These are phyloP conservation scores for Elsinoe ampelina DNA, from an alignment of 2,329 filamentous ascomycete species.

Conservation along the genomic window DNA sequence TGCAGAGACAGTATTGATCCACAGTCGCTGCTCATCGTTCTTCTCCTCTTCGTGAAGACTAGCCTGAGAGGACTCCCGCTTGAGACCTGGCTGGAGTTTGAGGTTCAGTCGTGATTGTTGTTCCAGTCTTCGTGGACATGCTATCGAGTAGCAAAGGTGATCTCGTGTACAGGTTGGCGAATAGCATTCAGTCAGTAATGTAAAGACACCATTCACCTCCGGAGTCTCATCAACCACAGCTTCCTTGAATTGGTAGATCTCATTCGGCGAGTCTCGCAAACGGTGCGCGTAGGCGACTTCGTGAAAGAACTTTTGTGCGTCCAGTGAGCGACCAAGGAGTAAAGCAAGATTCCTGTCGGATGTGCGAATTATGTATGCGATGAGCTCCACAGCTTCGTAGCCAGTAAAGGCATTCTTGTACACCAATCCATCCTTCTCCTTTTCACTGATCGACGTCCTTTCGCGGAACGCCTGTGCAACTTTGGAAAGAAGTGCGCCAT, in stretches of 20 bases:
- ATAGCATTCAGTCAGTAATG: slow-evolving; percentile 91
- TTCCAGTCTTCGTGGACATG: slow-evolving; percentile 84
- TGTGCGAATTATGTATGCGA: slow-evolving; percentile 94
- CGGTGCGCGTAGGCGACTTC: slow-evolving; percentile 98
- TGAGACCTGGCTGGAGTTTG: slow-evolving; percentile 82
- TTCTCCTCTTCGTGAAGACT: slow-evolving; percentile 73
- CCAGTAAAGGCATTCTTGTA: slow-evolving; percentile 98
- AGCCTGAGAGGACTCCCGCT: slow-evolving; percentile 57
- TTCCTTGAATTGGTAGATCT: slow-evolving; percentile 96
- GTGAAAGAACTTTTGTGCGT: slow-evolving; percentile 98
- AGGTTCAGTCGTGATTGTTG: slow-evolving; percentile 91
- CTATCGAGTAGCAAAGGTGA: slow-evolving; percentile 94
- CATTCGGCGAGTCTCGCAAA: slow-evolving; percentile 81
- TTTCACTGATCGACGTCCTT: slow-evolving; percentile 74
- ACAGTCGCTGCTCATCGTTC: slow-evolving; percentile 92
- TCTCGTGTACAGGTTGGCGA: slow-evolving; percentile 95
- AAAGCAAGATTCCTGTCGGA: slow-evolving; percentile 91
- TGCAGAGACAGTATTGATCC: slow-evolving; percentile 97
- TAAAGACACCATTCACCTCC: slow-evolving; percentile 91
- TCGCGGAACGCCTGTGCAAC: slow-evolving; percentile 89
- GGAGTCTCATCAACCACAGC: slow-evolving; percentile 78
- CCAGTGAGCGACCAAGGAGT: slow-evolving; percentile 78
- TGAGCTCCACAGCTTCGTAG: slow-evolving; percentile 87
- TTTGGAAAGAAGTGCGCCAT: slow-evolving; percentile 85
- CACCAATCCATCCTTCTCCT: slow-evolving; percentile 90